Base-by-base conservation (phyloP, 2,329 filamentous ascomycete genomes). In the Celoporthe dispersa region DNA sequence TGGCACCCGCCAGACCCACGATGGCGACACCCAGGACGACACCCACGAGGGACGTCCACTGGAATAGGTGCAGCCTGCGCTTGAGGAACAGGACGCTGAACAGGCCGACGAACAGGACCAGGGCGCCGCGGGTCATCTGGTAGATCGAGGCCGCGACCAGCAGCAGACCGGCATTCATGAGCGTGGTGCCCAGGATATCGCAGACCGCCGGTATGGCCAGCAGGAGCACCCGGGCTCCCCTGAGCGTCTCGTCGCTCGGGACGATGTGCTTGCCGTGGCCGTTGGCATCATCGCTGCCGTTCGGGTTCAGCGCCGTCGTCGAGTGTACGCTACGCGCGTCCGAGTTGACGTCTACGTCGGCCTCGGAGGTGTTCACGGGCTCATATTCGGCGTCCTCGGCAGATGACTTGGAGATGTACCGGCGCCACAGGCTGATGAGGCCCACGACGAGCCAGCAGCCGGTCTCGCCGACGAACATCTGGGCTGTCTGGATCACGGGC, bases 381-480 rank as follows among this genome's bases (percentile, higher is more conserved):
- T 91, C 84, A 79, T 97, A 97, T 59, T 89, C 90, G 61, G 83
- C 82, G 4, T 81, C 79, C 70, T 76, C 81, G 4, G 82, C 79
- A 70, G 76, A 81, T 68, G 74, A 35, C 74, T 81, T 84, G 60
- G 82, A 81, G 61, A 81, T 75, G 75, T 87, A 87, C 73, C 86
- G 87, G 64, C 85, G 84, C 80, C 92, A 92, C 2, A 95, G 81
- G 31, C 87, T 84, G 78, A 92, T 90, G 64, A 87, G 76, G 31
- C 91, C 90, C 59, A 98, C 87, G 67, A 99, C 93, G 19, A 98
- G 86, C 94, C 95, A 99, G 84, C 94, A 97, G 73, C 94, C 95
- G 87, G 93, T 92, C 80, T 99, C 96, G 68, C 96, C 96, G 72
- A 98, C 87, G 80, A 99, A 99, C 96, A 99, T 99, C 80, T 98